A percentile compares a stretch with the other conserved stretches of the same genome.
Conservation (phyloP, 1,284 basidiomycete species). For the Somion occarium region DNA sequence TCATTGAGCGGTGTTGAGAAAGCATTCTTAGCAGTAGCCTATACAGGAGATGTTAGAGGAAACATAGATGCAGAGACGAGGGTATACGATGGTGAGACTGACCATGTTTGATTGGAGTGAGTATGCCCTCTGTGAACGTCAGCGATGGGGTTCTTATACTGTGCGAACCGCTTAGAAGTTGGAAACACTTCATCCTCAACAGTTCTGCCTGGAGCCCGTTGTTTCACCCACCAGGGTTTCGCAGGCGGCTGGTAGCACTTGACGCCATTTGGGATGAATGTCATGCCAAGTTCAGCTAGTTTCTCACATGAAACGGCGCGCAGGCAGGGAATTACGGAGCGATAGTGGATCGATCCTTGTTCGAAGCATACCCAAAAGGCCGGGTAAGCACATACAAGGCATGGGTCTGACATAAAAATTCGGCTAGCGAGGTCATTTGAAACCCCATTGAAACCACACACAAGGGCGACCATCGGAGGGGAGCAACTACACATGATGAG, state of each 20-base stretch:
- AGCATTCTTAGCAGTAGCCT: slow-evolving; percentile 33
- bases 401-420: no score
- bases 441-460: no score
- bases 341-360: neutral
- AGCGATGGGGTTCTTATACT: neutral
- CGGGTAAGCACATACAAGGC: no score
- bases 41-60: neutral
- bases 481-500: neutral
- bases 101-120: neutral
- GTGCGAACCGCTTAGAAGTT: neutral
- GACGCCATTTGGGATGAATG: neutral
- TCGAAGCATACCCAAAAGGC: neutral
- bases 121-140: neutral
- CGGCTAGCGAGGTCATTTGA: no score
- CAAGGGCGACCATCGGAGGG: neutral
- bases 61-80: neutral
- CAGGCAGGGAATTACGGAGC: neutral
- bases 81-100: slow-evolving; percentile 3
- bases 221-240: neutral
- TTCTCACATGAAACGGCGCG: neutral
- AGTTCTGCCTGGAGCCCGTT: neutral
- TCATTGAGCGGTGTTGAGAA: slow-evolving; percentile 36
- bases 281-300: neutral
- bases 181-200: slow-evolving; percentile 1
- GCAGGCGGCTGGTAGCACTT: neutral